Conservation (phyloP, 805 yeast species). For the Yarrowia osloensis region DNA sequence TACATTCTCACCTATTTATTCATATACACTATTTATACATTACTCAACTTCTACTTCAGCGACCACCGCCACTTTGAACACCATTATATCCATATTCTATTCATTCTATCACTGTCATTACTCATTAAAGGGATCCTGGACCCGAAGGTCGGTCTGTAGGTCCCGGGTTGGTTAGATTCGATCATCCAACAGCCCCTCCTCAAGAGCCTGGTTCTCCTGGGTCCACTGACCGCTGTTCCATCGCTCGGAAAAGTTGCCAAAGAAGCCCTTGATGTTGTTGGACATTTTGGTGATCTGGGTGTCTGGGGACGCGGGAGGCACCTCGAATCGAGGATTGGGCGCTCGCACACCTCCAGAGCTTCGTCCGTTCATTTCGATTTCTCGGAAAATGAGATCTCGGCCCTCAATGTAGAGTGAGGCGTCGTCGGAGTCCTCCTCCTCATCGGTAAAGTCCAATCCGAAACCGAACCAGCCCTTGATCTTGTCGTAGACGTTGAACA, state of each 20-base stretch:
- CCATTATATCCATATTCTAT: conserved; percentile 11
- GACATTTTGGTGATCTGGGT: conserved; percentile 20
- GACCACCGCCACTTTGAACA: neutral
- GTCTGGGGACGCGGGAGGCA: conserved; percentile 6
- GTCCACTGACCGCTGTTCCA: conserved; percentile 32
- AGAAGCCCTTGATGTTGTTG: conserved; percentile 34
- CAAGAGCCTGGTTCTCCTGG: conserved; percentile 9
- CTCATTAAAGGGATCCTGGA: conserved; percentile 18
- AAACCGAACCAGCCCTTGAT: conserved; percentile 50
- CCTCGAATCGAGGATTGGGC: conserved; percentile 19
- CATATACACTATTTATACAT: neutral
- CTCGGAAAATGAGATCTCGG: conserved; percentile 37
- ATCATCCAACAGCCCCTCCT: conserved; percentile 27
- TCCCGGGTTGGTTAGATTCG: conserved; percentile 26
- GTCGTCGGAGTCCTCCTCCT: conserved; percentile 42
- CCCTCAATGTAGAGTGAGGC: conserved; percentile 39
- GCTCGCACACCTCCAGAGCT: conserved; percentile 2
- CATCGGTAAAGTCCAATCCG: conserved; percentile 44
- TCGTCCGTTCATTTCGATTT: conserved; percentile 26
- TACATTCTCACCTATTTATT: neutral
- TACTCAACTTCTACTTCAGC: neutral
- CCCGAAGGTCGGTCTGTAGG: neutral
- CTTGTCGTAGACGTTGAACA: conserved; percentile 67
- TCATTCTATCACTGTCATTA: conserved; percentile 20
- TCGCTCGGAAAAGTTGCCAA: conserved; percentile 33